These are phyloP conservation scores for Rhynchosporium graminicola DNA, from an alignment of 2,329 filamentous ascomycete species.

Conservation along the genomic window DNA sequence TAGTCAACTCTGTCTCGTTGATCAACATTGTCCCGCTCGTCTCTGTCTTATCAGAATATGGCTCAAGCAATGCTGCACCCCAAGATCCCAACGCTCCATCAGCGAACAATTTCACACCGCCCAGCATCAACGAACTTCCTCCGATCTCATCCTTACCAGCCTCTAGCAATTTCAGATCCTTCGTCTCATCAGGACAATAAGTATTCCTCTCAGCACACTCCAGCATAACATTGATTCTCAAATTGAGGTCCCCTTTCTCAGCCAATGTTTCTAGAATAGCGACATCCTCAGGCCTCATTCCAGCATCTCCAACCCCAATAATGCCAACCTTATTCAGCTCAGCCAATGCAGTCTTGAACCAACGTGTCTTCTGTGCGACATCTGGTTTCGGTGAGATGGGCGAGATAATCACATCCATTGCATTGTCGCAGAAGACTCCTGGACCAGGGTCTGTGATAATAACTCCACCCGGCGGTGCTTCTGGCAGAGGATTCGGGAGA, in stretches of 20 bases:
- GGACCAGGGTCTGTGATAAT: constrained; percentile 60
- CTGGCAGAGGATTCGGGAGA: constrained; percentile 50
- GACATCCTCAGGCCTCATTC: constrained; percentile 57
- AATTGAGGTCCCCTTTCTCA: constrained; percentile 53
- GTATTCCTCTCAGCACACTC: constrained; percentile 66
- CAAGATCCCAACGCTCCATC: constrained; percentile 71
- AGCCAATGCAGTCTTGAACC: constrained; percentile 60
- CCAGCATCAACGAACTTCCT: constrained; percentile 49
- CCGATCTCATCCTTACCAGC: constrained; percentile 26
- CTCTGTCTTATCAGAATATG: constrained; percentile 64
- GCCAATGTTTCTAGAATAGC: constrained; percentile 56
- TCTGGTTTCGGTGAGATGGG: constrained; percentile 58
- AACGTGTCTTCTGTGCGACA: constrained; percentile 52
- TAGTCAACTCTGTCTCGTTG: constrained; percentile 59
- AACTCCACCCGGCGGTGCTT: constrained; percentile 62
- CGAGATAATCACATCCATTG: constrained; percentile 60
- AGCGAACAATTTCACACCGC: constrained; percentile 69
- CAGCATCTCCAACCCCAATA: constrained; percentile 70
- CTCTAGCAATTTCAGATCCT: constrained; percentile 35
- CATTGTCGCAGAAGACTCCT: constrained; percentile 74
- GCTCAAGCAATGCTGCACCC: constrained; percentile 71
- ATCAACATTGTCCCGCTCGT: constrained; percentile 66
- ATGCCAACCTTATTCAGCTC: constrained; percentile 65
- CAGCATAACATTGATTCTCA: constrained; percentile 68
- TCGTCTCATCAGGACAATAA: constrained; percentile 58